A percentile compares a stretch with the other conserved stretches of the same genome.
phyloP scores from a whole-genome alignment of 352 stramenopile genomes.

The Pythium apleroticum region DNA sequence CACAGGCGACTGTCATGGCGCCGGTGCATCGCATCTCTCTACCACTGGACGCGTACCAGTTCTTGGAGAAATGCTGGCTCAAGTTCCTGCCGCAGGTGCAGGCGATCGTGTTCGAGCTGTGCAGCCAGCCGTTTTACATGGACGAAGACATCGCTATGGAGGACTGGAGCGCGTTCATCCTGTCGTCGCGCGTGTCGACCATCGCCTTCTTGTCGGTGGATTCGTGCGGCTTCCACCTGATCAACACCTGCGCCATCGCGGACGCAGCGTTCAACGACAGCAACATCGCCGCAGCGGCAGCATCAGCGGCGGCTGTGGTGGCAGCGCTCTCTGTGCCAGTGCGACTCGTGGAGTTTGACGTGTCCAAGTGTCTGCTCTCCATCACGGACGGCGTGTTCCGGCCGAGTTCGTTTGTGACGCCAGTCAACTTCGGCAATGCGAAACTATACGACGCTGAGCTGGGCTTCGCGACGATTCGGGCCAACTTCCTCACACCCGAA shows the following conservation, averaged over 20 bases:
- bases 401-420: conserved; percentile 39
- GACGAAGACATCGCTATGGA: conserved; percentile 49
- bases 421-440: conserved; percentile 45
- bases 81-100: conserved; percentile 58
- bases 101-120: conserved; percentile 60
- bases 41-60: conserved; percentile 27
- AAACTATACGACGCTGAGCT: conserved; percentile 40
- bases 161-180: conserved; percentile 35
- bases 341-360: conserved; percentile 68
- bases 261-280: conserved; percentile 7
- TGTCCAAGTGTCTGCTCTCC: conserved; percentile 40
- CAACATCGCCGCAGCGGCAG: conserved; percentile 1
- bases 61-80: conserved; percentile 57
- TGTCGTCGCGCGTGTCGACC: conserved; percentile 27
- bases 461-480: conserved; percentile 49
- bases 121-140: conserved; percentile 40
- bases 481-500: conserved; percentile 59
- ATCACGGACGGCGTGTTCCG: conserved; percentile 56
- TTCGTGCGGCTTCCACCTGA: conserved; percentile 53
- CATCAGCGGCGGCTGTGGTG: background rate
- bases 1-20: conserved; percentile 37
- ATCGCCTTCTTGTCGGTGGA: conserved; percentile 40
- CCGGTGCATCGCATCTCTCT: conserved; percentile 50
- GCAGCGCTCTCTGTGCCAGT: conserved; percentile 26
- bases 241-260: conserved; percentile 28